Percentiles rank a stretch among this genome's conserved stretches.
Conservation (phyloP, 345 rosid species). For the Moricandia arvensis region DNA sequence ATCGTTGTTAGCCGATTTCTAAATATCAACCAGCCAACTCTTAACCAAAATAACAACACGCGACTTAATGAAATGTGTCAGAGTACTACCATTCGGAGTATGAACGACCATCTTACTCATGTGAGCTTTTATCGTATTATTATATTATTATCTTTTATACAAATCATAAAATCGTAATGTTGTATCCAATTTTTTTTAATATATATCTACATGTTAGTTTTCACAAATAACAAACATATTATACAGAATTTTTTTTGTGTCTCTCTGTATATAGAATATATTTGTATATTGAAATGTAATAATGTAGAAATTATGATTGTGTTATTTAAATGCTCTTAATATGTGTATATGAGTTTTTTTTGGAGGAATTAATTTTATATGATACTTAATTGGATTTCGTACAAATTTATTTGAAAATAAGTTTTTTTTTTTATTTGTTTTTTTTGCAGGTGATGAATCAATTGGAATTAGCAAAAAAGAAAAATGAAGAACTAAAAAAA, state of each 20-base stretch:
- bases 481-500: constrained; percentile 43
- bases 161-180: not conserved
- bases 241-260: not conserved
- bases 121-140: not conserved
- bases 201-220: not conserved
- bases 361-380: not conserved
- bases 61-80: constrained; percentile 40
- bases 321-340: not conserved
- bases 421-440: no score
- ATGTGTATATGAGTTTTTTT: not conserved
- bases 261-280: not conserved
- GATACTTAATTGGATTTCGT: not conserved
- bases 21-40: constrained; percentile 8
- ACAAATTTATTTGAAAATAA: not conserved
- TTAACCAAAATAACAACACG: constrained; percentile 5
- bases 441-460: constrained; percentile 11
- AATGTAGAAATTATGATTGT: not conserved
- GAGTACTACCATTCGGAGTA: constrained; percentile 38
- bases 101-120: constrained; percentile 48
- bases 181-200: not conserved
- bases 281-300: not conserved
- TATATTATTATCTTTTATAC: not conserved
- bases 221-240: not conserved
- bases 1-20: constrained; percentile 39
- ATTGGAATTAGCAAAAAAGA: constrained; percentile 51